phyloP scores from a whole-genome alignment of 768 basidiomycete genomes.

The Collybiopsis confluens region DNA sequence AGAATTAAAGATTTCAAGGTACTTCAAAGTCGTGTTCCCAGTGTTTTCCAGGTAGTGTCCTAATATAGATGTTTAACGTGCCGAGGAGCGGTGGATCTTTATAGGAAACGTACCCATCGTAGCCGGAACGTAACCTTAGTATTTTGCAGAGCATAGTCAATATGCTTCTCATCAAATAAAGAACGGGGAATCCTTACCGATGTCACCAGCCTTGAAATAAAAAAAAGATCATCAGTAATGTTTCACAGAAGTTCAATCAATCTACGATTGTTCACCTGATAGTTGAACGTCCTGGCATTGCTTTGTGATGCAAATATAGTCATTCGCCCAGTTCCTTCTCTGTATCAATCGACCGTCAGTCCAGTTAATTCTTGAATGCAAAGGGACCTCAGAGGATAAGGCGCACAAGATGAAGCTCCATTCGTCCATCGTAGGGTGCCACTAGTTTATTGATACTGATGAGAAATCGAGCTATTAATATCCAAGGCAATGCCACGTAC shows the following conservation, averaged over 20 bases:
- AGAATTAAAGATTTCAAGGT: constrained; percentile 59
- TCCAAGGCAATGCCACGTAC: constrained; percentile 24
- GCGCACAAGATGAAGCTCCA: constrained; percentile 55
- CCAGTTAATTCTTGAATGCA: constrained; percentile 3
- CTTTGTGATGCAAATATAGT: constrained; percentile 51
- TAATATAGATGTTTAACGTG: constrained; percentile 11
- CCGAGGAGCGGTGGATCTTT: too few species aligned
- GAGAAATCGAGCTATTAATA: too few species aligned
- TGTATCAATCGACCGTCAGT: constrained; percentile 18
- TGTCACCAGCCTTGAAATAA: constrained; percentile 55
- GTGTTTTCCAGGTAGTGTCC: constrained; percentile 70
- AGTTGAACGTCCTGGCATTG: constrained; percentile 58
- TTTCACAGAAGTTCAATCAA: neutral
- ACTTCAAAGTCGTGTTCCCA: constrained; percentile 52
- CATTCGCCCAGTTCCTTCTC: constrained; percentile 49
- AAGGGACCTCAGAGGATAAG: too few species aligned
- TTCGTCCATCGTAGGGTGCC: constrained; percentile 69
- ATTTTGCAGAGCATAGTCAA: constrained; percentile 6
- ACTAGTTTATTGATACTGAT: constrained; percentile 30
- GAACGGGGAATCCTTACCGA: constrained; percentile 31
- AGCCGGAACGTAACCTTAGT: constrained; percentile 57
- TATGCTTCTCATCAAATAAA: too few species aligned
- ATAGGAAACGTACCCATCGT: constrained; percentile 39
- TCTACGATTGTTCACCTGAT: constrained; percentile 32
- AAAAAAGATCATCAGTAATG: neutral